Conservation (phyloP, 352 stramenopile species). For the Phytophthora multivora region DNA sequence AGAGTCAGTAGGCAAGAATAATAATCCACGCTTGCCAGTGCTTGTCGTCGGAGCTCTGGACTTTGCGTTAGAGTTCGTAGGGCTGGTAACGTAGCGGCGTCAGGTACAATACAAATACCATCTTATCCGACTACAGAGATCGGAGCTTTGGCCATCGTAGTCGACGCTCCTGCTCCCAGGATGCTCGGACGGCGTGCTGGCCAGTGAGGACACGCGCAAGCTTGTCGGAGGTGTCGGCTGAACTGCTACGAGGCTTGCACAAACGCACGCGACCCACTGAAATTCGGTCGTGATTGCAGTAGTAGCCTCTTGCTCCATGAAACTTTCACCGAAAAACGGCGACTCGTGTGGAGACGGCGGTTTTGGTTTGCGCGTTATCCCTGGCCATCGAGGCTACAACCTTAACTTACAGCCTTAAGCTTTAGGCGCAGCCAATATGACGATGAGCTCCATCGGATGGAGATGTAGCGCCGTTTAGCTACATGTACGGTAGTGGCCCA, state of each 20-base stretch:
- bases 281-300: neutral
- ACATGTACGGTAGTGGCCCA: too few relatives aligned
- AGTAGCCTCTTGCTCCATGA: neutral
- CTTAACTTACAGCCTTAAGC: too few relatives aligned
- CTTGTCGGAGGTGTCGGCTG: neutral
- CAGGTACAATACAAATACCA: neutral
- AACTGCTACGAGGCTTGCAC: neutral
- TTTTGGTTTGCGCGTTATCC: too few relatives aligned
- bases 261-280: neutral
- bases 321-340: neutral
- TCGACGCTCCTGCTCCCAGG: neutral
- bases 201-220: slow-evolving; percentile 2
- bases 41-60: slow-evolving; percentile 2
- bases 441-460: too few relatives aligned
- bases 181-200: neutral
- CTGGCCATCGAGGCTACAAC: too few relatives aligned
- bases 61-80: slow-evolving; percentile 4
- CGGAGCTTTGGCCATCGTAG: neutral
- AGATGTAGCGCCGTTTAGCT: neutral
- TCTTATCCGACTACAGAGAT: slow-evolving; percentile 15
- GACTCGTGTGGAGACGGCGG: too few relatives aligned
- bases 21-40: slow-evolving; percentile 16
- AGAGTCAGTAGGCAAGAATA: slow-evolving; percentile 30
- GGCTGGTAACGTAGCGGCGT: neutral
- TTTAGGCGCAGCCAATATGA: neutral